Percentiles rank a stretch among this genome's conserved stretches.
These are phyloP conservation scores for Peribolospora baueri DNA, from an alignment of 768 basidiomycete species.

Conservation along the genomic window DNA sequence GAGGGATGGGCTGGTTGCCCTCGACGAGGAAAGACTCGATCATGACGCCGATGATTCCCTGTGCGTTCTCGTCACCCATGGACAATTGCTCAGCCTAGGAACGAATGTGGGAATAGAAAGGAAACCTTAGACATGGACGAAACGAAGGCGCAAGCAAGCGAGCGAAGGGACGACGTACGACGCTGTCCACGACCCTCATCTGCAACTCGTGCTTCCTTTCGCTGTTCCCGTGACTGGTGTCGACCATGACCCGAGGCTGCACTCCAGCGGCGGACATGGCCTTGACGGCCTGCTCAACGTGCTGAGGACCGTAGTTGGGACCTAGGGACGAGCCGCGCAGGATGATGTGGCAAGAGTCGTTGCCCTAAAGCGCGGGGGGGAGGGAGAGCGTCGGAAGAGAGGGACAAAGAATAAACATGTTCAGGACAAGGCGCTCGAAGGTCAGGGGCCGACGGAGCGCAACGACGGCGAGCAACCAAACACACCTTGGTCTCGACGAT, in stretches of 20 bases:
- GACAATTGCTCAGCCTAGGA: too few relatives aligned
- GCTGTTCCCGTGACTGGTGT: conserved; percentile 54
- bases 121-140: too few relatives aligned
- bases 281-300: conserved; percentile 46
- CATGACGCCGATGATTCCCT: conserved; percentile 75
- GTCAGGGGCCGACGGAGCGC: too few relatives aligned
- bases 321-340: conserved; percentile 71
- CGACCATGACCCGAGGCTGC: conserved; percentile 62
- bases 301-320: conserved; percentile 64
- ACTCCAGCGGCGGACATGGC: conserved; percentile 60
- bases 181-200: conserved; percentile 64
- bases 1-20: conserved; percentile 62
- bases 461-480: too few relatives aligned
- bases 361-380: conserved; percentile 23
- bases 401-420: too few relatives aligned
- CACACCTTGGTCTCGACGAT: conserved; percentile 63
- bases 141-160: too few relatives aligned
- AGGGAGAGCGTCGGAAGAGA: too few relatives aligned
- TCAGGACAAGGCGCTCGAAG: too few relatives aligned
- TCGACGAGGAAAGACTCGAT: conserved; percentile 46
- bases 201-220: conserved; percentile 76
- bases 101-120: too few relatives aligned
- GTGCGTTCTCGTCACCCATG: conserved; percentile 25
- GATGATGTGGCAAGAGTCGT: conserved; percentile 82
- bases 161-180: conserved; percentile 27